Percentiles rank a stretch among this genome's conserved stretches.
phyloP scores from a whole-genome alignment of 495 filamentous ascomycete species.

The Penicillium macrosclerotiorum region DNA sequence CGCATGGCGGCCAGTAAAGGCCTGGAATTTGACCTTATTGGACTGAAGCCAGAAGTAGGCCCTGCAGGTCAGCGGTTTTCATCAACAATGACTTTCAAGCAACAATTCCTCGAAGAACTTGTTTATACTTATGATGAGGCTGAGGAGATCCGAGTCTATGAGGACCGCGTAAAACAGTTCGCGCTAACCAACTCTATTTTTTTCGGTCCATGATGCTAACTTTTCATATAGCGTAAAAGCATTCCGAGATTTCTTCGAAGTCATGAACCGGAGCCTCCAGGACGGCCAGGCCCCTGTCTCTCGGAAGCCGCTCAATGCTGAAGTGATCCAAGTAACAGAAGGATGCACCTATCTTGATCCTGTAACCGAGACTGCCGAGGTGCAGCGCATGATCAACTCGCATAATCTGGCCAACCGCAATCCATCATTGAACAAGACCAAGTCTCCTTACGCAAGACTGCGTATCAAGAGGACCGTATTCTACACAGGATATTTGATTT shows the following conservation, averaged over 20 bases:
- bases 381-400: constrained; percentile 84
- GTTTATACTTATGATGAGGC: constrained; percentile 81
- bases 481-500: constrained; percentile 92
- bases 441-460: constrained; percentile 43
- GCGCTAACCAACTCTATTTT: constrained; percentile 10
- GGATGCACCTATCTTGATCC: constrained; percentile 74
- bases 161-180: constrained; percentile 65
- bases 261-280: constrained; percentile 61
- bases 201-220: constrained; percentile 1
- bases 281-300: constrained; percentile 26
- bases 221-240: constrained; percentile 56
- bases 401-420: constrained; percentile 65
- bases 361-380: constrained; percentile 74
- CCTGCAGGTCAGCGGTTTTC: constrained; percentile 72
- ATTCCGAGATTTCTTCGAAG: constrained; percentile 78
- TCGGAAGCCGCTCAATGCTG: constrained; percentile 63
- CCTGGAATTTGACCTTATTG: constrained; percentile 85
- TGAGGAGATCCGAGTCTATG: constrained; percentile 74
- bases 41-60: constrained; percentile 80
- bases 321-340: constrained; percentile 88
- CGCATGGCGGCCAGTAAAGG: constrained; percentile 76
- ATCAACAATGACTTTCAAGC: constrained; percentile 86
- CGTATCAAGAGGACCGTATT: constrained; percentile 83
- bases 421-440: constrained; percentile 29
- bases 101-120: constrained; percentile 72